Evolutionary conservation across 805 yeast genomes (phyloP).

Genomic region (Myxozyma kluyveri): DNA sequence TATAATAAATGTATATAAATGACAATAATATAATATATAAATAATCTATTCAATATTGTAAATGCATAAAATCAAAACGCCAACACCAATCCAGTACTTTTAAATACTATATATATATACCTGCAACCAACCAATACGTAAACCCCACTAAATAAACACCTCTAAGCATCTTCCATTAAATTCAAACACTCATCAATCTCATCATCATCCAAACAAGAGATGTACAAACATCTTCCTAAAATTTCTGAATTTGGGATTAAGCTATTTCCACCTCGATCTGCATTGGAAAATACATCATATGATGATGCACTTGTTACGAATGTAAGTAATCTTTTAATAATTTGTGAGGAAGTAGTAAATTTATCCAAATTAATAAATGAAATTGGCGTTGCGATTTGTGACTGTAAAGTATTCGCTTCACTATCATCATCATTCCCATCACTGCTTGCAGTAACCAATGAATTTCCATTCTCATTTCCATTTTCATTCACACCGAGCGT

Average conservation of each 20-base stretch:
- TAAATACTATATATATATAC: background rate
- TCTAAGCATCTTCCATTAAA: conserved; percentile 20
- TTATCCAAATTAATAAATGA: conserved; percentile 69
- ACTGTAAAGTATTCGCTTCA: no score
- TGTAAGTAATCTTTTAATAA: conserved; percentile 72
- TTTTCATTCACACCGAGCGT: background rate
- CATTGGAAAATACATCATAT: conserved; percentile 47
- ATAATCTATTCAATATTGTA: no score
- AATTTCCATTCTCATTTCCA: background rate
- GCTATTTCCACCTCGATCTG: no score
- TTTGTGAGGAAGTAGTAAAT: conserved; percentile 69
- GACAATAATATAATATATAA: no score
- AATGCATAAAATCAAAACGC: no score
- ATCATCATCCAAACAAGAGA: conserved; percentile 67
- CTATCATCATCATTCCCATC: background rate
- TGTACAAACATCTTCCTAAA: conserved; percentile 78
- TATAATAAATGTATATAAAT: no score
- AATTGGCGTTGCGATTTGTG: background rate
- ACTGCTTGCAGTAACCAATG: background rate
- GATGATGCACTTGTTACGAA: conserved; percentile 81
- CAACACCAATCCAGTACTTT: no score
- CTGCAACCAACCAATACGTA: background rate
- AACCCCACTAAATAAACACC: background rate
- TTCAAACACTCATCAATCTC: conserved; percentile 50
- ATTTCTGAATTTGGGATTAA: no score